phyloP scores from a whole-genome alignment of 805 yeast species.

The Ogataea paraovalis region DNA sequence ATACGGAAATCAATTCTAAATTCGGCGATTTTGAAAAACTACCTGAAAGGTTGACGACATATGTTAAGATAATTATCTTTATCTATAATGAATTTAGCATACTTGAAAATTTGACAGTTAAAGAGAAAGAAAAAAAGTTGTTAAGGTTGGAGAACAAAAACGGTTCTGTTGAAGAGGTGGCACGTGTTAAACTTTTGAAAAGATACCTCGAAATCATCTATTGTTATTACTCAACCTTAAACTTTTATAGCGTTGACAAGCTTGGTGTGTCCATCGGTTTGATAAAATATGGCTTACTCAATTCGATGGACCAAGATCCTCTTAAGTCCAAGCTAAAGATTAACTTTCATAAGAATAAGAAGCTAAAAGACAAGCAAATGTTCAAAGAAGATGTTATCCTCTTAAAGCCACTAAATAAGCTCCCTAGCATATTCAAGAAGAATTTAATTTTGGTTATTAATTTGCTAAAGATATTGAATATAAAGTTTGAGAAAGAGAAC shows the following conservation, averaged over 20 bases:
- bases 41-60: slow-evolving; percentile 20
- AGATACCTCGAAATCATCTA: slow-evolving; percentile 18
- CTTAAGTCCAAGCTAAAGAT: slow-evolving; percentile 23
- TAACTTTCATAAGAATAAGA: slow-evolving; percentile 8
- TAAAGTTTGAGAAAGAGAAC: slow-evolving; percentile 24
- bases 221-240: slow-evolving; percentile 25
- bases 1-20: slow-evolving; percentile 16
- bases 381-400: slow-evolving; percentile 19
- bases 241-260: slow-evolving; percentile 21
- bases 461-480: slow-evolving; percentile 17
- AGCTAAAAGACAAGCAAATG: slow-evolving; percentile 17
- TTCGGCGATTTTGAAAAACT: slow-evolving; percentile 24
- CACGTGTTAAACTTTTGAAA: slow-evolving; percentile 1
- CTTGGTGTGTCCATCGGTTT: slow-evolving; percentile 26
- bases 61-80: slow-evolving; percentile 20
- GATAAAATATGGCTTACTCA: slow-evolving; percentile 22
- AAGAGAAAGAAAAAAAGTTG: neutral
- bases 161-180: neutral
- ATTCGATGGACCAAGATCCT: slow-evolving; percentile 24
- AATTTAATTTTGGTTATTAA: slow-evolving; percentile 13
- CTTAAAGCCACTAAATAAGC: slow-evolving; percentile 8
- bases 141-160: neutral
- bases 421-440: slow-evolving; percentile 17
- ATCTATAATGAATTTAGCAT: slow-evolving; percentile 20
- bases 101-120: slow-evolving; percentile 5